Conservation (phyloP, 768 basidiomycete genomes). For the Hygrophoropsis aurantiaca region DNA sequence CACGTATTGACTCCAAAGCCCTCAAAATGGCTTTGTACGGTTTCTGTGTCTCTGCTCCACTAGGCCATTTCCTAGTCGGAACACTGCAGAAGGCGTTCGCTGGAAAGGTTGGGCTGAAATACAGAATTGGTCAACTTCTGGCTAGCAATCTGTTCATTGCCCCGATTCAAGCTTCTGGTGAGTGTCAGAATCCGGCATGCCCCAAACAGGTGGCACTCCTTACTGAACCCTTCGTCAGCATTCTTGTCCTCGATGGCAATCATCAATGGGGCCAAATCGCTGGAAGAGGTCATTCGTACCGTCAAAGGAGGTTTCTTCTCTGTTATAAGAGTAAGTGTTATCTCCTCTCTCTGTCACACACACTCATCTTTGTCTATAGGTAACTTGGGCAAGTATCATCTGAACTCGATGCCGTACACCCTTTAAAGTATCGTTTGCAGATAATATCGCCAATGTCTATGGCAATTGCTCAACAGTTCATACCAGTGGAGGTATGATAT, state of each 20-base stretch:
- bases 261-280: constrained; percentile 75
- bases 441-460: constrained; percentile 73
- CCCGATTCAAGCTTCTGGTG: constrained; percentile 71
- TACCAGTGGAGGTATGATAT: constrained; percentile 66
- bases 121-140: constrained; percentile 70
- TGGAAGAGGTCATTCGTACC: constrained; percentile 62
- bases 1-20: constrained; percentile 67
- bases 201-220: neutral
- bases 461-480: constrained; percentile 74
- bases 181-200: constrained; percentile 19
- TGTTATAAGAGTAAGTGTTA: constrained; percentile 61
- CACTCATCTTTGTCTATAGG: neutral
- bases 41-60: constrained; percentile 78
- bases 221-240: constrained; percentile 34
- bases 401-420: neutral
- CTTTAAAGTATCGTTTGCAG: constrained; percentile 23
- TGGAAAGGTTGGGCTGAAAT: constrained; percentile 62
- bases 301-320: constrained; percentile 72
- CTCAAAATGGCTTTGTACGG: constrained; percentile 86
- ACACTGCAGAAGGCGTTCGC: constrained; percentile 73
- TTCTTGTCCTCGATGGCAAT: constrained; percentile 81
- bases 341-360: neutral
- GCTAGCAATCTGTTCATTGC: constrained; percentile 76
- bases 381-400: neutral
- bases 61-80: constrained; percentile 74